Evolutionary conservation across 768 basidiomycete species (phyloP).

Genomic region (Floccularia luteovirens): DNA sequence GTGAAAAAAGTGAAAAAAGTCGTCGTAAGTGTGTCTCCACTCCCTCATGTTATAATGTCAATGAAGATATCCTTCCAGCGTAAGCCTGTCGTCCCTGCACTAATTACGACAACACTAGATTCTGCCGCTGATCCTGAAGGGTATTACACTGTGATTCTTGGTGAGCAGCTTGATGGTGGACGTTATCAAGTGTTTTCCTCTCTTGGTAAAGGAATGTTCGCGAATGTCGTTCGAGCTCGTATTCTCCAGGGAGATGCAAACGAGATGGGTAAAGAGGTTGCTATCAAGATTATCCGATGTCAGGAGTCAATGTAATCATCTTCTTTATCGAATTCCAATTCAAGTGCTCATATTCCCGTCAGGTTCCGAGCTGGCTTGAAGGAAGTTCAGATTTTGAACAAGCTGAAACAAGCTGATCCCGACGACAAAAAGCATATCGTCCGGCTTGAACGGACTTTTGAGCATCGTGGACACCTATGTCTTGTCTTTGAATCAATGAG

Average conservation of each 20-base stretch:
- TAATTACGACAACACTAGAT: conserved; percentile 75
- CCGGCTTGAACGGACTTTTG: conserved; percentile 89
- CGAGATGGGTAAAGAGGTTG: conserved; percentile 63
- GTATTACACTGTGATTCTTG: conserved; percentile 90
- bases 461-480: conserved; percentile 95
- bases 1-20: conserved; percentile 50
- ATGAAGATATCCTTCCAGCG: background rate
- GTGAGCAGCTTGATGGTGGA: conserved; percentile 88
- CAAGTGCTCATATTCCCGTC: background rate
- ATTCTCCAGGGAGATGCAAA: conserved; percentile 61
- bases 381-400: conserved; percentile 84
- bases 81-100: conserved; percentile 51
- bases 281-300: conserved; percentile 93
- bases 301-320: conserved; percentile 90
- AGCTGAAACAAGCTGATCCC: conserved; percentile 82
- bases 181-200: conserved; percentile 92
- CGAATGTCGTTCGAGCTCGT: conserved; percentile 89
- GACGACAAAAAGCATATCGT: conserved; percentile 97
- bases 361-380: conserved; percentile 96
- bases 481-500: conserved; percentile 92
- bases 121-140: conserved; percentile 92
- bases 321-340: background rate
- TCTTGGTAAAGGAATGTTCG: conserved; percentile 99
- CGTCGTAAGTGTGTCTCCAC: conserved; percentile 35
- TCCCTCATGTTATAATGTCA: background rate